Base-by-base conservation (phyloP, 345 rosid genomes). In the Pugionium dolabratum region DNA sequence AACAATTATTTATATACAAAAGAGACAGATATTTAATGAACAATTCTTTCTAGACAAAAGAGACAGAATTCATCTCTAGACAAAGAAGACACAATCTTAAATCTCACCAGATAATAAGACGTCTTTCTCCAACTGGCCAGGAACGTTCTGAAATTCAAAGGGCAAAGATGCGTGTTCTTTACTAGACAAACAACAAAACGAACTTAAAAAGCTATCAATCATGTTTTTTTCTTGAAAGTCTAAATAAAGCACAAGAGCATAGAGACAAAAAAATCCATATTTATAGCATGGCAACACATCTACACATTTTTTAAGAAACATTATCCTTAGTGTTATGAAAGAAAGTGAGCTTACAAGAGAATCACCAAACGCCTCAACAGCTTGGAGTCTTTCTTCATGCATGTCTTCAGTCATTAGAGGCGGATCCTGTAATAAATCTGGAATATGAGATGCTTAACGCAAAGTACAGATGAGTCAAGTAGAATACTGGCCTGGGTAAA, bases 401-500 rank as follows among this genome's bases (percentile, higher is more conserved):
- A 89, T 91, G 79, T 91, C 99, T 81, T 91, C 99, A 34, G 99
- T 91, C 97, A 95, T 88, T 59, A 87, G 92, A 9, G 91, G 91
- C 11, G 95, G 84, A 70, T 83, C 93, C 99, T 95, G 73, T 37
- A 64, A 74, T 56, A 54, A 59, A 73, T 63, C 37, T 4, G 44
- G 7, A 54, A 50, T 67, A 44, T 54, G 51, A 43, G 49, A 33
- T 6, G 48, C 30, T 29, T 30, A 28, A 41, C 29, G 4, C 9
- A 45, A 55, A 65, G 62, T 53, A 46, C 11, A 52, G 31, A 32
- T 26, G 34, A 62, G 48, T 52, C 67, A 58, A 53, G 56, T 69
- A 49, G 59, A 56, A 46, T 58, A 58, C 75, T 64, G 72, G 91
- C 99, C 90, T 85, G 97, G 8, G 93, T 94, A 79, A 76, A 91